Conservation (phyloP, 129 eudicot genomes). For the Gnaphalium uliginosum region DNA sequence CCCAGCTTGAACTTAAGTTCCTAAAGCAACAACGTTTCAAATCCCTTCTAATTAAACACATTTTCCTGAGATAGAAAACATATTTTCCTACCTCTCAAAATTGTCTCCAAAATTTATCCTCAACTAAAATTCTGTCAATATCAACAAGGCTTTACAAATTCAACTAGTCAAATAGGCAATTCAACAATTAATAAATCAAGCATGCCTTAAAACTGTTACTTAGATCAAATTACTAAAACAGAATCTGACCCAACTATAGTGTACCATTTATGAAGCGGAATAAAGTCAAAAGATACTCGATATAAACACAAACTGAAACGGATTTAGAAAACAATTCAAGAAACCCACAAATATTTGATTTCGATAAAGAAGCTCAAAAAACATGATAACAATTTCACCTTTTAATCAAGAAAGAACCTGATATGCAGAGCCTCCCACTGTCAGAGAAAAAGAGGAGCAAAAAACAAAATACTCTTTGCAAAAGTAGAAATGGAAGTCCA, state of each 20-base stretch:
- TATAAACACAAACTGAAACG: background rate
- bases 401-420: constrained; percentile 19
- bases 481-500: constrained; percentile 11
- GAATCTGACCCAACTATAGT: background rate
- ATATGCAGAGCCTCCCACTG: constrained; percentile 2
- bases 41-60: constrained; percentile 17
- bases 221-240: constrained; percentile 10
- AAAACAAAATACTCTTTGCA: background rate
- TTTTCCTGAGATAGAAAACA: constrained; percentile 17
- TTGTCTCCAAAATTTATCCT: background rate
- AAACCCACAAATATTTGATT: constrained; percentile 1
- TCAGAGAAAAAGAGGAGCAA: background rate
- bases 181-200: background rate
- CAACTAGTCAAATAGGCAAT: constrained; percentile 18
- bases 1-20: background rate
- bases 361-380: background rate
- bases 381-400: background rate
- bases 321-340: background rate
- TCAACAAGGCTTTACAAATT: background rate
- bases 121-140: background rate
- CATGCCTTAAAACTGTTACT: constrained; percentile 14
- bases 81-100: background rate
- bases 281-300: constrained; percentile 7
- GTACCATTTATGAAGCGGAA: background rate
- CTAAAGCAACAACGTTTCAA: constrained; percentile 9